Percentiles rank a stretch among this genome's conserved stretches.
Evolutionary conservation across 2,329 filamentous ascomycete species (phyloP).

Genomic region (Colletotrichum lupini): DNA sequence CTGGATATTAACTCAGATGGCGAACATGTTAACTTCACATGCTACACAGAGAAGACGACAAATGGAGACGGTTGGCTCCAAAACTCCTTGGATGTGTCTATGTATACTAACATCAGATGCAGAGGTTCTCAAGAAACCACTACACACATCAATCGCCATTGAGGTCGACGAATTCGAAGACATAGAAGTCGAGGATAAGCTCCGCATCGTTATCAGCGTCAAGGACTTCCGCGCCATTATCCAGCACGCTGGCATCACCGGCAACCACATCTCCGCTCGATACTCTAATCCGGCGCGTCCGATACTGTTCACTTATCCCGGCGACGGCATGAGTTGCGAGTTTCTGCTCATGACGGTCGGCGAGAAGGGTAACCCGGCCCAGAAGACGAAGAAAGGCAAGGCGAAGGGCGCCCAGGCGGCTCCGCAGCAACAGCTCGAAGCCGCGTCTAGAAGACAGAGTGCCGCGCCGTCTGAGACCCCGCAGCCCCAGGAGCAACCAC

Average conservation of each 20-base stretch:
- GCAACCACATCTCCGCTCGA: slow-evolving; percentile 72
- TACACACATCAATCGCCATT: slow-evolving; percentile 82
- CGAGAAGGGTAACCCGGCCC: slow-evolving; percentile 63
- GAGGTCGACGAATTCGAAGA: slow-evolving; percentile 82
- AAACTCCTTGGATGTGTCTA: not conserved
- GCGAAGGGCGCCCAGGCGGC: slow-evolving; percentile 53
- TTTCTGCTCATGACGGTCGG: slow-evolving; percentile 88
- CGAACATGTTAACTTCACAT: slow-evolving; percentile 81
- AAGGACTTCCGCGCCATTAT: slow-evolving; percentile 86
- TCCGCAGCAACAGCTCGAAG: slow-evolving; percentile 57
- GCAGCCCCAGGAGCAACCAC: slow-evolving; percentile 38
- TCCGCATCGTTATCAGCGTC: slow-evolving; percentile 84
- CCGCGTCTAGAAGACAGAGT: slow-evolving; percentile 57
- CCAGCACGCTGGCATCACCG: slow-evolving; percentile 77
- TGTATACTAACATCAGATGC: slow-evolving; percentile 27
- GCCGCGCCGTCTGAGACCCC: slow-evolving; percentile 49
- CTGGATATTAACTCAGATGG: slow-evolving; percentile 82
- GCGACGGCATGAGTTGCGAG: slow-evolving; percentile 76
- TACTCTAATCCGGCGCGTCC: slow-evolving; percentile 80
- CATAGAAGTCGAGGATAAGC: slow-evolving; percentile 77
- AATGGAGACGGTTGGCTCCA: slow-evolving; percentile 62
- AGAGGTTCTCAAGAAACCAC: slow-evolving; percentile 83
- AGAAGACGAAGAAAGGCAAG: slow-evolving; percentile 57
- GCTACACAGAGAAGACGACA: slow-evolving; percentile 82
- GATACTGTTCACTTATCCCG: slow-evolving; percentile 77